Evolutionary conservation across 129 eudicot genomes (phyloP).

Genomic region (Glebionis coronaria): DNA sequence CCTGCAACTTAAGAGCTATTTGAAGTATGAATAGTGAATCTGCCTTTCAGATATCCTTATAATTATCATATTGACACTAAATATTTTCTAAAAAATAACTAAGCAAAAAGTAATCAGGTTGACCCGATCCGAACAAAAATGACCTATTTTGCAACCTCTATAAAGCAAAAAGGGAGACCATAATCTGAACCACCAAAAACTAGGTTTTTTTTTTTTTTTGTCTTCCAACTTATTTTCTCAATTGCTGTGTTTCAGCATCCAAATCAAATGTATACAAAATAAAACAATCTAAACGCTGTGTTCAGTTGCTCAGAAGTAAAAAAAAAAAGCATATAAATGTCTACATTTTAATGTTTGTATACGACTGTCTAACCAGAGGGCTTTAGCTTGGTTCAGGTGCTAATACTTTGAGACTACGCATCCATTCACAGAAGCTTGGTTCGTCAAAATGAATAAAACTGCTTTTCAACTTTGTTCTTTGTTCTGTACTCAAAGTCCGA

Average conservation of each 20-base stretch:
- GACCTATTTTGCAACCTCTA: no score
- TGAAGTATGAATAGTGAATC: no score
- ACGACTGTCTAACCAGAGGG: not conserved
- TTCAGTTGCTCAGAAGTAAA: slow-evolving; percentile 1
- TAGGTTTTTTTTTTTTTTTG: slow-evolving; percentile 11
- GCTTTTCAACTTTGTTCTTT: slow-evolving; percentile 77
- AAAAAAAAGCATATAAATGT: not conserved
- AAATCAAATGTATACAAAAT: slow-evolving; percentile 29
- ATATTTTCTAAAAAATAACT: no score
- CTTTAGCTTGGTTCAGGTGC: slow-evolving; percentile 87
- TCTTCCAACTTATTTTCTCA: slow-evolving; percentile 20
- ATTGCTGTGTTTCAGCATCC: slow-evolving; percentile 24
- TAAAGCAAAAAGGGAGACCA: not conserved
- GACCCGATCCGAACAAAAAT: no score
- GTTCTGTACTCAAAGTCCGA: slow-evolving; percentile 64
- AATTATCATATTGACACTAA: no score
- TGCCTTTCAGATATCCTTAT: no score
- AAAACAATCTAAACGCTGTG: slow-evolving; percentile 16
- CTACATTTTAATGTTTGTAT: not conserved
- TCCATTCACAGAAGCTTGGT: slow-evolving; percentile 97
- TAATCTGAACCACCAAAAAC: slow-evolving; percentile 23
- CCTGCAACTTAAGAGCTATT: no score
- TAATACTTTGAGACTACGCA: slow-evolving; percentile 78
- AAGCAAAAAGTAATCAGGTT: no score
- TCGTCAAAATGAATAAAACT: slow-evolving; percentile 91